Evolutionary conservation across 1,284 basidiomycete genomes (phyloP).

Genomic region (Cryptococcus deneoformans): DNA sequence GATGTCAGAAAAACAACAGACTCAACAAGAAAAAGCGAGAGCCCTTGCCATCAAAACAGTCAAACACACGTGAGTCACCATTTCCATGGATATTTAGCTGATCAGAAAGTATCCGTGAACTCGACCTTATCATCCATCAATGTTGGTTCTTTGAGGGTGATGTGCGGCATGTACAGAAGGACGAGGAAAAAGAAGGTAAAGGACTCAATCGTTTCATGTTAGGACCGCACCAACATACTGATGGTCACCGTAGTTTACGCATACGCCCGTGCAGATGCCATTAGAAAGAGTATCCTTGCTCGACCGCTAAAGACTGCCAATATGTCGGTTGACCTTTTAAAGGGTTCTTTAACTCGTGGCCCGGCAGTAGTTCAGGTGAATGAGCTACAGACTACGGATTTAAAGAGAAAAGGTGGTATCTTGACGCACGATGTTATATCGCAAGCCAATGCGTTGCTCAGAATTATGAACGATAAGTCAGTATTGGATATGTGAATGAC

Average conservation of each 20-base stretch:
- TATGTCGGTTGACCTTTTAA: constrained; percentile 18
- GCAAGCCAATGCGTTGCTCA: constrained; percentile 31
- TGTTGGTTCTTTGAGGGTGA: constrained; percentile 43
- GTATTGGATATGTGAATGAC: constrained; percentile 1
- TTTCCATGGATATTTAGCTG: neutral
- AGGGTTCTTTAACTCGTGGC: constrained; percentile 5
- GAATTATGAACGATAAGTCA: constrained; percentile 45
- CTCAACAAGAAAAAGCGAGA: constrained; percentile 31
- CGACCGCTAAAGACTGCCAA: constrained; percentile 30
- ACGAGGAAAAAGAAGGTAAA: constrained; percentile 27
- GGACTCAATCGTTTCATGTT: neutral
- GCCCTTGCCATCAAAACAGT: constrained; percentile 7
- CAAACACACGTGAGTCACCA: constrained; percentile 11
- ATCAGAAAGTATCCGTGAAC: constrained; percentile 28
- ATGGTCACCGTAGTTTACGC: constrained; percentile 18
- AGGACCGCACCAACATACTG: neutral
- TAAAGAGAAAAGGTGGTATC: constrained; percentile 22
- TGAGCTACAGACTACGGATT: constrained; percentile 26
- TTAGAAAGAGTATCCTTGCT: constrained; percentile 39
- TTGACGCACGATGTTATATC: constrained; percentile 18
- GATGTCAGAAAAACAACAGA: constrained; percentile 15
- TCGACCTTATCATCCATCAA: constrained; percentile 35
- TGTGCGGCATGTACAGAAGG: constrained; percentile 30
- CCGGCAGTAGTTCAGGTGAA: constrained; percentile 13
- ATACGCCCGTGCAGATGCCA: constrained; percentile 32